Base-by-base conservation (phyloP, 805 yeast genomes). In the Candida pini region DNA sequence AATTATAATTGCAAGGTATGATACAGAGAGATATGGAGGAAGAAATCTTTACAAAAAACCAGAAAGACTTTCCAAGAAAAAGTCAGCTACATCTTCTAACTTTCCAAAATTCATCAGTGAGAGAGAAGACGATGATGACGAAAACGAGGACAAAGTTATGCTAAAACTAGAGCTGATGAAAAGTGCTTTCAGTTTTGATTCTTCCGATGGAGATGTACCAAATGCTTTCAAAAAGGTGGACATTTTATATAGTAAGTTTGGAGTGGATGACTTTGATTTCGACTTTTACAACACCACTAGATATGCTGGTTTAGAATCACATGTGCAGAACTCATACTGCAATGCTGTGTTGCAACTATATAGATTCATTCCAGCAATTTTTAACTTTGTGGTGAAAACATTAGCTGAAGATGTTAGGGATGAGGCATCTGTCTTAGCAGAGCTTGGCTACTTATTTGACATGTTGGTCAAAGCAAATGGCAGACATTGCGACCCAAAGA, bases 191-290 rank as follows among this genome's bases (percentile, higher is more conserved):
- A 62, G 55, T 9, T 54, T 48, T 31, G 60, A 51, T 17, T 45
- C 60, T 2, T 22, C 45, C 1, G 48, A 62, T 36, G 63, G 71
- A 48, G 53, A 60, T 23, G 67, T 78, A 1, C 96, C 96, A 1
- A 79, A 80, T 34, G 83, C 89, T 23, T 90, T 81, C 61, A 66
- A 78, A 26, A 76, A 78, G 47, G 64, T 86, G 30, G 83, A 81
- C 40, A 84, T 90, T 35, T 72, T 81, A 27, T 90, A 89, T 57
- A 83, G 94, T 37, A 80, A 76, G 48, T 90, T 87, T 58, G 98
- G 98, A 18, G 88, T 92, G 20, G 87, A 82, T 47, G 96, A 88
- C 56, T 92, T 92, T 60, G 96, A 90, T 61, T 90, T 92, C 54
- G 79, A 74, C 35, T 81, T 78, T 48, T 90, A 82, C 64, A 90